Percentiles rank a stretch among this genome's conserved stretches.
Conservation (phyloP, 306 rosid species). For the Oxytropis ochrocephala region DNA sequence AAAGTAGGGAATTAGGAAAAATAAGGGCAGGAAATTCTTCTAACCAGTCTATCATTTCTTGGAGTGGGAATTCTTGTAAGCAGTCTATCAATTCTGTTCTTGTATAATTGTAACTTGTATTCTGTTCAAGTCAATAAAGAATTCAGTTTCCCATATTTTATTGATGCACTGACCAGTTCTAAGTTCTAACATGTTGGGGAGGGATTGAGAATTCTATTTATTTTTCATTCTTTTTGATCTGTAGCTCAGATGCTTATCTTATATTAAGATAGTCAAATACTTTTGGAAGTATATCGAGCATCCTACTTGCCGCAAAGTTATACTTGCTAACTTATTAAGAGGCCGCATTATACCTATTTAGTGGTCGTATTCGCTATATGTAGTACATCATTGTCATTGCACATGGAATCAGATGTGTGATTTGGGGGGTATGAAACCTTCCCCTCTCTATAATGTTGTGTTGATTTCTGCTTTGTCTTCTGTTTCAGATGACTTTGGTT, state of each 20-base stretch:
- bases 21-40: no score
- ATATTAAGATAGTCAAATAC: not conserved
- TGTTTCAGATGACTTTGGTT: conserved; percentile 80
- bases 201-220: not conserved
- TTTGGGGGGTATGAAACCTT: not conserved
- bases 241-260: not conserved
- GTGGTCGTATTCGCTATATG: not conserved
- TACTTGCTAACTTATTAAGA: not conserved
- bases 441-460: not conserved
- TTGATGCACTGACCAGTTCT: no score
- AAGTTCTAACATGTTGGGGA: not conserved
- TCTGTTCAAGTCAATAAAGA: no score
- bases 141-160: no score
- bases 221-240: not conserved
- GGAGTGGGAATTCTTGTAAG: no score
- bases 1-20: no score
- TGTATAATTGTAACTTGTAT: no score
- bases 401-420: not conserved
- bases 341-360: not conserved
- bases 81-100: no score
- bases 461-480: not conserved
- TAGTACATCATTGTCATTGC: not conserved
- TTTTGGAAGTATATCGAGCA: not conserved
- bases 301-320: not conserved
- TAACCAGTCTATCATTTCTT: no score